Base-by-base conservation (phyloP, 2,329 filamentous ascomycete species). In the Ophiosphaerella korrae region DNA sequence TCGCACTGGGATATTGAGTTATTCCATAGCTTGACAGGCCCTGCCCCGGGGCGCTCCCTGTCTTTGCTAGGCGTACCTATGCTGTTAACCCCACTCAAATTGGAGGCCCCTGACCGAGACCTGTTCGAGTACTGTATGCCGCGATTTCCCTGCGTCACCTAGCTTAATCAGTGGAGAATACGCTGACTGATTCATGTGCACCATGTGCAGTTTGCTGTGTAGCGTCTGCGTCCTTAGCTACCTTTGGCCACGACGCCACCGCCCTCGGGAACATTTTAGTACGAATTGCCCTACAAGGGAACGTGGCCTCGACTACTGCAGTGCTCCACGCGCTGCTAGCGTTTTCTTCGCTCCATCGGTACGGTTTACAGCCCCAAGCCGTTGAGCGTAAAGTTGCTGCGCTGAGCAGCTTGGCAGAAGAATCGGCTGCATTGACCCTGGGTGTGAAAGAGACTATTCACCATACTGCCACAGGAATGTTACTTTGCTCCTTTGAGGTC, bases 401-500 rank as follows among this genome's bases (percentile, higher is more conserved):
- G 8, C 29, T 60, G 13, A 48, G 34, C n/a, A 42, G 48, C 31
- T 39, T 57, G 24, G 50, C 44, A 6, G 41, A 34, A 12, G 45
- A 39, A n/a, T 44, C 45, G 16, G 36, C 33, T 8, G 14, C 7
- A 7, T n/a, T n/a, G 16, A 36, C 37, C n/a, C 16, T 48, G 16
- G 36, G 33, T 11, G 16, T 41, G 4, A 33, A 37, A n/a, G 54
- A 60, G 41, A 31, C 33, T 21, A 39, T 53, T 7, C 49, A 60
- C 18, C 57, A 60, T 40, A 31, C 36, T 21, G 52, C 52, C 11
- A 42, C 57, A 5, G 54, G 57, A 1, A 60, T 60, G 57, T 42
- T 60, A 12, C 42, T 60, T 3, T 55, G 51, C 32, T 57, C 57
- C 3, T 53, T 58, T 32, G 54, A 60, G 54, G 52, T 58, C 23